Evolutionary conservation across 768 basidiomycete genomes (phyloP).

Genomic region (Leccinum fibrillosum): DNA sequence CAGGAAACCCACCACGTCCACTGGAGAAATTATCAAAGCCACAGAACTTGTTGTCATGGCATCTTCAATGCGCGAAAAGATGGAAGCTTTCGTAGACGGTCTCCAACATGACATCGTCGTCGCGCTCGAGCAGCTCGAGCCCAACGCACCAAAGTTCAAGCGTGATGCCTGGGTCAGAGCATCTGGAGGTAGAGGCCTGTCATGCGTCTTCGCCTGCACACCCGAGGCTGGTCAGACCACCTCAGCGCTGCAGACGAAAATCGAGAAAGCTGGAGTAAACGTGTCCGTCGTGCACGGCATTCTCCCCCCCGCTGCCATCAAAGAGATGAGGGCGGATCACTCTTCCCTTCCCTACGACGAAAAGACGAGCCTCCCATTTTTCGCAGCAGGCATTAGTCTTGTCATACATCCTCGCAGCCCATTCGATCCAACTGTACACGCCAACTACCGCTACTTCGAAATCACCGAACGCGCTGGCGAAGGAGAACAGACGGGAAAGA

Average conservation of each 20-base stretch:
- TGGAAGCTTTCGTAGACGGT: constrained; percentile 69
- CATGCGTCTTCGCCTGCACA: constrained; percentile 72
- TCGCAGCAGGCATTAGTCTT: constrained; percentile 87
- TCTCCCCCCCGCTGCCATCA: constrained; percentile 85
- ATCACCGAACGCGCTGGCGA: constrained; percentile 53
- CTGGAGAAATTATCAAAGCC: too few species aligned
- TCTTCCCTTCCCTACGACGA: constrained; percentile 62
- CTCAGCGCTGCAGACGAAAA: constrained; percentile 44
- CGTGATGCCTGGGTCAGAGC: constrained; percentile 77
- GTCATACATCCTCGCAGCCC: constrained; percentile 95
- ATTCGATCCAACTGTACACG: constrained; percentile 89
- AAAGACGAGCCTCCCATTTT: constrained; percentile 77
- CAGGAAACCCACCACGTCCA: too few species aligned
- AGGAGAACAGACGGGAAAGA: constrained; percentile 41
- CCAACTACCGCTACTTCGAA: constrained; percentile 98
- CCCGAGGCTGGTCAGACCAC: constrained; percentile 29
- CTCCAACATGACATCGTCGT: constrained; percentile 81
- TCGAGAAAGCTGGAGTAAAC: constrained; percentile 97
- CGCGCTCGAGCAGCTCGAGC: constrained; percentile 77
- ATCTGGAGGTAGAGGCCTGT: constrained; percentile 68
- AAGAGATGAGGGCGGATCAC: constrained; percentile 95
- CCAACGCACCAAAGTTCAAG: constrained; percentile 65
- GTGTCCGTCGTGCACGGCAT: constrained; percentile 87
- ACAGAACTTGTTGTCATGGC: constrained; percentile 7
- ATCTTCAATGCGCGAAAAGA: constrained; percentile 64